These are phyloP conservation scores for Salmacisia buchloeana DNA, from an alignment of 1,284 basidiomycete genomes.

Conservation along the genomic window DNA sequence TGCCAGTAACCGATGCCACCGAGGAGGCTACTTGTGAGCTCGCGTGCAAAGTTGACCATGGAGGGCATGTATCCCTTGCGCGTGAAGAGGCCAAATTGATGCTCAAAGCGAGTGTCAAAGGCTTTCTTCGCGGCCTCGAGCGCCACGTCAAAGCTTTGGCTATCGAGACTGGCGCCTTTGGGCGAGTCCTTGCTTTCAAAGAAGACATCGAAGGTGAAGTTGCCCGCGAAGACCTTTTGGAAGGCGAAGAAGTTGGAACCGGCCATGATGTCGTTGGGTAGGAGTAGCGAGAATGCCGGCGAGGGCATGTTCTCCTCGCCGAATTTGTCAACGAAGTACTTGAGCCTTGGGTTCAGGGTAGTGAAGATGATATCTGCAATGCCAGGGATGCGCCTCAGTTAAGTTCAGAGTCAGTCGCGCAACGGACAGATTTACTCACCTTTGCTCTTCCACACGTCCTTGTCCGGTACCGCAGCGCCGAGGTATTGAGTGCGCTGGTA, in stretches of 20 bases:
- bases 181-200: conserved; percentile 66
- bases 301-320: conserved; percentile 60
- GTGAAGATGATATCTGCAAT: conserved; percentile 63
- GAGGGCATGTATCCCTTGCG: conserved; percentile 44
- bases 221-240: conserved; percentile 73
- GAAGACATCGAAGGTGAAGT: conserved; percentile 79
- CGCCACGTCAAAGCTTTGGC: conserved; percentile 58
- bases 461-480: conserved; percentile 62
- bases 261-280: conserved; percentile 67
- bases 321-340: conserved; percentile 59
- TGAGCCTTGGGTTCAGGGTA: conserved; percentile 61
- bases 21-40: conserved; percentile 78
- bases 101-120: conserved; percentile 66
- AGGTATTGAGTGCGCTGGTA: conserved; percentile 69
- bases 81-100: conserved; percentile 60
- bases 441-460: conserved; percentile 76
- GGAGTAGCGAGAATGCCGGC: conserved; percentile 68
- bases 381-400: background rate
- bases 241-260: conserved; percentile 75
- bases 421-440: conserved; percentile 53
- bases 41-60: conserved; percentile 65
- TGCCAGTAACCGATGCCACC: conserved; percentile 92
- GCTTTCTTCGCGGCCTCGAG: conserved; percentile 63
- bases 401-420: background rate
- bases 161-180: conserved; percentile 61